Conservation (phyloP, 2,329 filamentous ascomycete species). For the Aureobasidium leucospermi region DNA sequence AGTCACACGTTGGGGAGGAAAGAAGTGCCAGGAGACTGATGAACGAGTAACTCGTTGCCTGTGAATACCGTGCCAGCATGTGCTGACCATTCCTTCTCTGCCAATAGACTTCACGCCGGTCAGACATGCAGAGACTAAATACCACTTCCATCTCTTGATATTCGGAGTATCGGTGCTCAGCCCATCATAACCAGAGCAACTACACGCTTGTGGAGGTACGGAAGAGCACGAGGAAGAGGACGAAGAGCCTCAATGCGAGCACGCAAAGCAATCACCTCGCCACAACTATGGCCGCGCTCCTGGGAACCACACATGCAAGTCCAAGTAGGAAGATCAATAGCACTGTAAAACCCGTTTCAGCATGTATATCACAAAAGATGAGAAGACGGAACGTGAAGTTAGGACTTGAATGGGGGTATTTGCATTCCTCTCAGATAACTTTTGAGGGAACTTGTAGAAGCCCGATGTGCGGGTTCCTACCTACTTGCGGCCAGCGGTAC, state of each 20-base stretch:
- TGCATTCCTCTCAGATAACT: background rate
- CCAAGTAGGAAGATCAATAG: slow-evolving; percentile 15
- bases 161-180: background rate
- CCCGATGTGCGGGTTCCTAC: background rate
- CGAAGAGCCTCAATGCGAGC: background rate
- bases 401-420: background rate
- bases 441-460: background rate
- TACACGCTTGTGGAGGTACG: background rate
- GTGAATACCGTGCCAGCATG: too few relatives aligned
- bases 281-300: slow-evolving; percentile 19
- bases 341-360: slow-evolving; percentile 2
- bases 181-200: background rate
- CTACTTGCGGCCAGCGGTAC: background rate
- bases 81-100: too few relatives aligned
- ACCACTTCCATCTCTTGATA: too few relatives aligned
- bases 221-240: background rate
- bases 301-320: slow-evolving; percentile 22
- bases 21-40: too few relatives aligned
- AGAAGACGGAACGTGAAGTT: background rate
- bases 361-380: background rate
- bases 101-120: background rate
- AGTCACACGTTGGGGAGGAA: too few relatives aligned
- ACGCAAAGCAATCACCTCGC: background rate
- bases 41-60: too few relatives aligned
- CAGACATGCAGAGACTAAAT: background rate